Evolutionary conservation across 2,329 filamentous ascomycete genomes (phyloP).

Genomic region (Exophiala phaeomuriformis): DNA sequence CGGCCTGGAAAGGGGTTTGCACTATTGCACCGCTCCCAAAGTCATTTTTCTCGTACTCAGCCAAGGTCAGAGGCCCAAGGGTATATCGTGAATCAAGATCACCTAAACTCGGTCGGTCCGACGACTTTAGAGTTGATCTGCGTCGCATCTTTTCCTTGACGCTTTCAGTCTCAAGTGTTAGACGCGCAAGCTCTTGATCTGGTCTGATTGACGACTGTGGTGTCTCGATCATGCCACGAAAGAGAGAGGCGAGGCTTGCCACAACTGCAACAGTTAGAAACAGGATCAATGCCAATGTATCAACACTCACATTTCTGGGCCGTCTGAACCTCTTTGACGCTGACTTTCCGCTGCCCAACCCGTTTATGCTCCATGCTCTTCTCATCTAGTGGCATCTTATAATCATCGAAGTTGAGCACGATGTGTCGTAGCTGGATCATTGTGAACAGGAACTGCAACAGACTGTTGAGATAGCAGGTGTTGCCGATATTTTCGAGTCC

Average conservation of each 20-base stretch:
- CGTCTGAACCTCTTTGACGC: constrained; percentile 50
- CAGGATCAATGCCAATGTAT: constrained; percentile 10
- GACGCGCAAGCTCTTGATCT: constrained; percentile 67
- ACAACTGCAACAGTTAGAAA: constrained; percentile 51
- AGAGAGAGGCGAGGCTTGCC: constrained; percentile 63
- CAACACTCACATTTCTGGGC: constrained; percentile 66
- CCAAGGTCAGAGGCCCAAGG: constrained; percentile 15
- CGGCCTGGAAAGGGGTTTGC: constrained; percentile 9
- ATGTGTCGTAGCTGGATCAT: constrained; percentile 73
- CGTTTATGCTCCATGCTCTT: constrained; percentile 58
- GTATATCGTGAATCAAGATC: constrained; percentile 19
- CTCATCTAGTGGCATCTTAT: constrained; percentile 60
- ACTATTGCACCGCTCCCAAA: constrained; percentile 5
- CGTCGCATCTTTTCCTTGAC: constrained; percentile 48
- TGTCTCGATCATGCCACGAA: constrained; percentile 61
- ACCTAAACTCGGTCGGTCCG: constrained; percentile 26
- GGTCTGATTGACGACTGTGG: constrained; percentile 58
- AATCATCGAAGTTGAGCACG: constrained; percentile 65
- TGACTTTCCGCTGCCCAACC: constrained; percentile 66
- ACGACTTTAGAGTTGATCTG: constrained; percentile 35
- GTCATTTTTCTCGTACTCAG: constrained; percentile 8
- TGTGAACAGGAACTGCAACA: constrained; percentile 91
- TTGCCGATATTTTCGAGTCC: constrained; percentile 92
- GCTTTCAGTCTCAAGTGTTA: constrained; percentile 61
- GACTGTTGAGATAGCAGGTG: constrained; percentile 94